These are phyloP conservation scores for Epichloe coenophiala DNA, from an alignment of 2,329 filamentous ascomycete species.

Conservation along the genomic window DNA sequence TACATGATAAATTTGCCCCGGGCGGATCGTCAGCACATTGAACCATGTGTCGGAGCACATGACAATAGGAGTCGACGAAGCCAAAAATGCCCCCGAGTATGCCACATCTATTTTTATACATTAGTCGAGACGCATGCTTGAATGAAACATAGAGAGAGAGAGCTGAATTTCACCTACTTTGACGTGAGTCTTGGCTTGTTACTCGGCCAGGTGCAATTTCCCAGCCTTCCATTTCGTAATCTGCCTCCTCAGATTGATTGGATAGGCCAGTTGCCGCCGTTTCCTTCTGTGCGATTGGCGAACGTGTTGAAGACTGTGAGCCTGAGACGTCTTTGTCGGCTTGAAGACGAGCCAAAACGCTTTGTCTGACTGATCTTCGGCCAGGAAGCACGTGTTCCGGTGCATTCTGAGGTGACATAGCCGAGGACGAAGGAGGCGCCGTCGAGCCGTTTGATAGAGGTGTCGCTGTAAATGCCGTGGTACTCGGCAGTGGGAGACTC, in stretches of 20 bases:
- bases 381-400: neutral
- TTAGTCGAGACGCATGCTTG: neutral
- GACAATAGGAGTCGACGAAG: conserved; percentile 20
- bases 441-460: neutral
- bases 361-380: conserved; percentile 2
- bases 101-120: conserved; percentile 22
- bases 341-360: conserved; percentile 3
- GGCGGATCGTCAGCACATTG: conserved; percentile 26
- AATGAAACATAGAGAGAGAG: neutral
- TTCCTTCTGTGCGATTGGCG: neutral
- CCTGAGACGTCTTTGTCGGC: neutral
- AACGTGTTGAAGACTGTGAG: neutral
- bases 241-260: neutral
- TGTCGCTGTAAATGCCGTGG: neutral
- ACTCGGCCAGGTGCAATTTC: conserved; percentile 31
- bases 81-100: conserved; percentile 29
- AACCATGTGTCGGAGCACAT: conserved; percentile 26
- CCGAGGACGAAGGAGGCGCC: neutral
- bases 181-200: conserved; percentile 13
- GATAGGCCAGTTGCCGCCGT: neutral
- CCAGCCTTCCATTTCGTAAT: conserved; percentile 6
- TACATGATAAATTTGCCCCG: conserved; percentile 22
- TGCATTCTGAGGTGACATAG: neutral
- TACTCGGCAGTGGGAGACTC: neutral
- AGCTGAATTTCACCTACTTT: conserved; percentile 20